Conservation (phyloP, 306 rosid species). For the Sesbania bispinosa region DNA sequence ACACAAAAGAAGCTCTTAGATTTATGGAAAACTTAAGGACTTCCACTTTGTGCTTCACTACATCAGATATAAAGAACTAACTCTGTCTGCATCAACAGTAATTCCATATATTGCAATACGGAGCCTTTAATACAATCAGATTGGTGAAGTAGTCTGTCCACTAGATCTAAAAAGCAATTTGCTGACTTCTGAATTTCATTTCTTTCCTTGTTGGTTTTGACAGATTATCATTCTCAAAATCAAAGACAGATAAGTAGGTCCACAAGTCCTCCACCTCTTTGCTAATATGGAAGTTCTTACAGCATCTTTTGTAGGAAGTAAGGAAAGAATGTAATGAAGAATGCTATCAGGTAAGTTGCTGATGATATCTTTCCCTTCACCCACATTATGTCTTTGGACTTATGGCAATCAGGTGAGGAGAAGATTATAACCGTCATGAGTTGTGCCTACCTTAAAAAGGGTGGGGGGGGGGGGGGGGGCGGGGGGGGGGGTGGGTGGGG, state of each 20-base stretch:
- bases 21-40: neutral
- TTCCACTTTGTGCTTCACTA: slow-evolving; percentile 5
- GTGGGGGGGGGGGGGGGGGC: no score
- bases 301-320: slow-evolving; percentile 11
- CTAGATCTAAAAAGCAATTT: neutral
- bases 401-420: neutral
- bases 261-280: slow-evolving; percentile 22
- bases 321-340: slow-evolving; percentile 20
- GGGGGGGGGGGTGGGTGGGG: no score
- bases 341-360: slow-evolving; percentile 18
- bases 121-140: neutral
- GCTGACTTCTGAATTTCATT: neutral
- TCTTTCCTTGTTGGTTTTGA: neutral
- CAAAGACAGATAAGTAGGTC: neutral
- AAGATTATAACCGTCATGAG: neutral
- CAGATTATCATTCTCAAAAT: neutral
- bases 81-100: neutral
- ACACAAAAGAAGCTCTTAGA: neutral
- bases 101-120: neutral
- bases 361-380: neutral
- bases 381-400: neutral
- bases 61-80: neutral
- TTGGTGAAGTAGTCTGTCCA: neutral
- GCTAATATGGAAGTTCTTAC: slow-evolving; percentile 8
- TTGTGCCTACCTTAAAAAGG: neutral